Evolutionary conservation across 805 yeast species (phyloP), one percentile per base, ranked within the genome.

Genomic region (Zygotorulaspora chibaensis): DNA sequence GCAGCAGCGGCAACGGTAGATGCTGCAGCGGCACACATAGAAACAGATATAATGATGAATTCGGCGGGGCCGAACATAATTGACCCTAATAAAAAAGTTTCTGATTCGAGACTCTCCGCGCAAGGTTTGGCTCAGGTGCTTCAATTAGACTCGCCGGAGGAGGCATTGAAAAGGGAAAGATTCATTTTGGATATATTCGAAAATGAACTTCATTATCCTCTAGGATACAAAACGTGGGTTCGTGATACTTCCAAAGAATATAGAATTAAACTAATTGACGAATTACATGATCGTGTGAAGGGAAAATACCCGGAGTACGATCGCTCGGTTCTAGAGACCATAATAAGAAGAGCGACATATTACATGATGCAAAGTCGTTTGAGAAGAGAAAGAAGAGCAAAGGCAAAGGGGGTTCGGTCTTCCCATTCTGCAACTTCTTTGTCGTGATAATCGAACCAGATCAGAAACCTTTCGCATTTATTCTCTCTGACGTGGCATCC

Each of bases 221-320:
- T 88, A 25, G 96, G 96, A 4, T 76, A 79, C 51, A 78, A 79
- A 57, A 85, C 95, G 0, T 88, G 96, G 96, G 81, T 86, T 35
- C 73, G 95, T 51, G 96, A 84, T 57, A 84, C 93, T 0, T 71
- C 76, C 1, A 74, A 72, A 42, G 66, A 63, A 3, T 75, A 76
- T 50, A 71, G 96, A 35, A 70, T 71, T 20, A 66, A 72, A 41
- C 71, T 88, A 31, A 71, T 74, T 50, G 52, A 56, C 4, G 69
- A 74, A 48, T 70, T 88, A 40, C 69, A 74, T 55, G 55, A 57
- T 6, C 68, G 74, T 45, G 79, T 83, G 6, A 69, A 68, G 27
- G 56, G 55, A 2, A 72, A 71, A 35, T 81, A 75, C 56, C 68
- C 68, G 3, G 79, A 79, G 23, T 80, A 83, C 56, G 67, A 75